A percentile compares a stretch with the other conserved stretches of the same genome.
These are phyloP conservation scores for Penicillium occitanis DNA, from an alignment of 2,329 filamentous ascomycete genomes.

Conservation along the genomic window DNA sequence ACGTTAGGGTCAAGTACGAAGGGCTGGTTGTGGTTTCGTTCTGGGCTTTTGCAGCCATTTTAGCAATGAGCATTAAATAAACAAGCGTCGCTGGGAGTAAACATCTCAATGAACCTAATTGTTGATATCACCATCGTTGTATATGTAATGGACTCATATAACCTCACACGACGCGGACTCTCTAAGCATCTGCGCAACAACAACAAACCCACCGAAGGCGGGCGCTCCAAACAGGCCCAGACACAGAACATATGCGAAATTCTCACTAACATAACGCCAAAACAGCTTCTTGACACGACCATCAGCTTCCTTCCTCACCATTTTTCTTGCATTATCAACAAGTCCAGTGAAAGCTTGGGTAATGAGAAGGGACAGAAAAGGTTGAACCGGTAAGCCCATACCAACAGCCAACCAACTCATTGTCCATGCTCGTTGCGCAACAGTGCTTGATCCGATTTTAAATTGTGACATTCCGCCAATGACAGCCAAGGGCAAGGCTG, in stretches of 20 bases:
- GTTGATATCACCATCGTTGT: background rate
- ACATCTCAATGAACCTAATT: too few relatives aligned
- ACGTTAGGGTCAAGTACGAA: background rate
- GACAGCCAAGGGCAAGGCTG: conserved; percentile 26
- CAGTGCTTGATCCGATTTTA: conserved; percentile 26
- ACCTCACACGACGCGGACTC: conserved; percentile 25
- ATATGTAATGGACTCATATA: background rate
- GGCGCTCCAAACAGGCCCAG: conserved; percentile 12
- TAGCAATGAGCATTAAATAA: too few relatives aligned
- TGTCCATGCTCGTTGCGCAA: conserved; percentile 27
- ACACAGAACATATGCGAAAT: background rate
- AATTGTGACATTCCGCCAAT: conserved; percentile 30
- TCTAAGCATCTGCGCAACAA: conserved; percentile 32
- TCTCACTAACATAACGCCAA: background rate
- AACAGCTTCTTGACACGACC: background rate
- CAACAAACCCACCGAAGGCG: conserved; percentile 30
- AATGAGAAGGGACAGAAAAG: background rate
- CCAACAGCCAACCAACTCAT: conserved; percentile 29
- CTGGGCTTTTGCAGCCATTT: background rate
- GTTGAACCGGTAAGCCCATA: background rate
- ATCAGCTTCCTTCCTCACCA: background rate
- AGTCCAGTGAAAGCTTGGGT: background rate
- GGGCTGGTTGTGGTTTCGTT: background rate
- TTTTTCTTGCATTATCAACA: background rate
- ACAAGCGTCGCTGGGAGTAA: background rate